A percentile compares a stretch with the other conserved stretches of the same genome.
phyloP scores from a whole-genome alignment of 768 basidiomycete species.

The Mrakia frigida region DNA sequence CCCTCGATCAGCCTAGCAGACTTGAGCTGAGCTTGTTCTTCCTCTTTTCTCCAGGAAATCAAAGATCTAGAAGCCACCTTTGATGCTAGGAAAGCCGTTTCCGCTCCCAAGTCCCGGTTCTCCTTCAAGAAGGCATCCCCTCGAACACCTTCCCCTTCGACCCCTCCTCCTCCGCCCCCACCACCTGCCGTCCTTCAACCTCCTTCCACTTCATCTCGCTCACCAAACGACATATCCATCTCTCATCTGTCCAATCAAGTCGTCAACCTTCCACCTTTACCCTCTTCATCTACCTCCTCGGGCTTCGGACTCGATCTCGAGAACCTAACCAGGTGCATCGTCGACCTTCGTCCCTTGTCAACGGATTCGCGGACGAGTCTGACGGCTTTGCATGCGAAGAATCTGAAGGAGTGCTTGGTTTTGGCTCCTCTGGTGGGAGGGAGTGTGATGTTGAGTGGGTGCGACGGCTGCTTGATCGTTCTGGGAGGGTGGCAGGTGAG shows the following conservation, averaged over 20 bases:
- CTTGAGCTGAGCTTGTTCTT: not conserved
- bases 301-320: slow-evolving; percentile 24
- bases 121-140: slow-evolving; percentile 20
- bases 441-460: slow-evolving; percentile 1
- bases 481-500: slow-evolving; percentile 23
- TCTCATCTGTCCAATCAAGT: not conserved
- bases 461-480: not conserved
- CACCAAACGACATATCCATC: slow-evolving; percentile 6
- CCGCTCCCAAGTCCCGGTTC: slow-evolving; percentile 12
- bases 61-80: not conserved
- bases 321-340: slow-evolving; percentile 7
- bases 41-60: slow-evolving; percentile 1
- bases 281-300: not conserved
- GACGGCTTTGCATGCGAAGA: slow-evolving; percentile 14
- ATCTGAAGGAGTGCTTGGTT: slow-evolving; percentile 7
- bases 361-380: not conserved
- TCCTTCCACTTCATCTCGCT: not conserved
- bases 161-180: not conserved
- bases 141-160: not conserved
- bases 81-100: not conserved
- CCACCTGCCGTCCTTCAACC: not conserved
- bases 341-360: slow-evolving; percentile 12
- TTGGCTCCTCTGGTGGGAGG: slow-evolving; percentile 8
- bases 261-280: slow-evolving; percentile 12
- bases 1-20: not conserved